A percentile compares a stretch with the other conserved stretches of the same genome.
These are phyloP conservation scores for Solanum hybrid DNA, from an alignment of 305 asterid genomes.

Conservation along the genomic window DNA sequence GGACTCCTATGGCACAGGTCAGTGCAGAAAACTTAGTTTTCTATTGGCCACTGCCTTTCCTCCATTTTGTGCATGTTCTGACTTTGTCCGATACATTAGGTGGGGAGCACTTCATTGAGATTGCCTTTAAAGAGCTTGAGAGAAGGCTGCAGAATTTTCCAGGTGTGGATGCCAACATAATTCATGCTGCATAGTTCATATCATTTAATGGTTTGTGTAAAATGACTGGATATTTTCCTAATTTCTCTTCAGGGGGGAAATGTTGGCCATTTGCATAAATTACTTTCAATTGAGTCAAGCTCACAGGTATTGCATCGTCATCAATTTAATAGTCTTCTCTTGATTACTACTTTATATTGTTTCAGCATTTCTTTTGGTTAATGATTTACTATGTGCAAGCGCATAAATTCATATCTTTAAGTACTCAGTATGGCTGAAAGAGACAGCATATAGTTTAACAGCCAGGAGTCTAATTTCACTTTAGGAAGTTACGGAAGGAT, in stretches of 20 bases:
- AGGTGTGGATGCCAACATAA: conserved; percentile 34
- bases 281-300: conserved; percentile 84
- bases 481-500: not conserved
- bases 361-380: not conserved
- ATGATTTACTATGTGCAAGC: not conserved
- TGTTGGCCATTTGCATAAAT: conserved; percentile 90
- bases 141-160: conserved; percentile 68
- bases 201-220: conserved; percentile 10
- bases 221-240: conserved; percentile 8
- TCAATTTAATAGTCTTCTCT: not conserved
- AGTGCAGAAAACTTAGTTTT: conserved; percentile 14
- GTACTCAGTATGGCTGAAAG: not conserved
- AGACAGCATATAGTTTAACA: not conserved
- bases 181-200: not conserved
- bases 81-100: conserved; percentile 29
- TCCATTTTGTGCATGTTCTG: not conserved
- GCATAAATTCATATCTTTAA: not conserved
- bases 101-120: conserved; percentile 52
- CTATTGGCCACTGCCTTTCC: conserved; percentile 7
- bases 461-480: not conserved
- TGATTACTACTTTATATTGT: not conserved
- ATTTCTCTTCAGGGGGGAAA: conserved; percentile 76
- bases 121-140: conserved; percentile 47
- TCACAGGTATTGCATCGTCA: conserved; percentile 59
- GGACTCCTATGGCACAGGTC: conserved; percentile 97